Conservation (phyloP, 345 rosid species). For the Eucalyptus melliodora region DNA sequence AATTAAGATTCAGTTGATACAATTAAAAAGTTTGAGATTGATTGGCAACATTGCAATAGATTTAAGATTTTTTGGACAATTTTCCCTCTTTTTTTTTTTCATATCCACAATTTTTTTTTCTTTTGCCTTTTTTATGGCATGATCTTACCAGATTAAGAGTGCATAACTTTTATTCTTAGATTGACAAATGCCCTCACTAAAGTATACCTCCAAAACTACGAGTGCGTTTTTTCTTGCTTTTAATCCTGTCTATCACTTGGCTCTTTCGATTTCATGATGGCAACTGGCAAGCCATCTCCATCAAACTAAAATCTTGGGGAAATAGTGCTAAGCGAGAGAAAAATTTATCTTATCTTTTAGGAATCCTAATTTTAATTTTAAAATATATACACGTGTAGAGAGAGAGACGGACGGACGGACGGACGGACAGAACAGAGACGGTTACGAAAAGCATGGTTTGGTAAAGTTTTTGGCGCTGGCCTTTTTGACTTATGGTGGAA, state of each 20-base stretch:
- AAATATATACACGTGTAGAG: neutral
- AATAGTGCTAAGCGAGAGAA: neutral
- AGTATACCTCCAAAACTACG: neutral
- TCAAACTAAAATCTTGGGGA: neutral
- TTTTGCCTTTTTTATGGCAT: neutral
- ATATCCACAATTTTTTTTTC: neutral
- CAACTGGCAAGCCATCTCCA: neutral
- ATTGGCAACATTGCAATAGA: fast-evolving
- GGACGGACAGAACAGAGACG: neutral
- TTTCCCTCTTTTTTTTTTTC: neutral
- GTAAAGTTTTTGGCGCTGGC: neutral
- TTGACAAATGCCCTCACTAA: neutral
- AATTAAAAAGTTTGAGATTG: fast-evolving
- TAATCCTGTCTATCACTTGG: neutral
- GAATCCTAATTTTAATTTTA: neutral
- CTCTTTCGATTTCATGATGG: neutral
- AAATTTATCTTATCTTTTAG: neutral
- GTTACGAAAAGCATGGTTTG: neutral
- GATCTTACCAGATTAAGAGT: neutral
- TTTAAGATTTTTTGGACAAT: too few species aligned
- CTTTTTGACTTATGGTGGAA: neutral
- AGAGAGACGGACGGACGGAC: neutral
- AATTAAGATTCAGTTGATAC: too few species aligned
- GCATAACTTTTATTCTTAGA: neutral
- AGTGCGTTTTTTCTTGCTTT: neutral